These are phyloP conservation scores for Magnolia changhungtana DNA, from an alignment of 164 flowering plant genomes.

Conservation along the genomic window DNA sequence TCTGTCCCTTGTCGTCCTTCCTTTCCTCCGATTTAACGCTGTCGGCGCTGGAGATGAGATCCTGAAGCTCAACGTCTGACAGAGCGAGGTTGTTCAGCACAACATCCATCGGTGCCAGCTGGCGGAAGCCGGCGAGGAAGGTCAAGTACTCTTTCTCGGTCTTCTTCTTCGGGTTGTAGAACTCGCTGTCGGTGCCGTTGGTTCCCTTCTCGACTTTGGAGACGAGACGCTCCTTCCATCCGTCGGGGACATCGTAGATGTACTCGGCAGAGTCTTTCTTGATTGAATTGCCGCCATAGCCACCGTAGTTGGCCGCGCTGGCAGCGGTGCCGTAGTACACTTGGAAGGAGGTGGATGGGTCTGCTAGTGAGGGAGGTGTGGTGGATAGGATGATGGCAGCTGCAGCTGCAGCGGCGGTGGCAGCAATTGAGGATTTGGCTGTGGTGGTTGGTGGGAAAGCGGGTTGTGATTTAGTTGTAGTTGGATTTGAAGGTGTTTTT, in stretches of 20 bases:
- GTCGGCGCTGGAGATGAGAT: conserved; percentile 63
- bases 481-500: conserved; percentile 12
- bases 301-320: conserved; percentile 94
- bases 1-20: conserved; percentile 74
- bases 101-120: conserved; percentile 65
- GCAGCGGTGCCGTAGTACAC: conserved; percentile 93
- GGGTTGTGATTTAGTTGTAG: conserved; percentile 13
- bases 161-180: conserved; percentile 83
- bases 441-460: conserved; percentile 7
- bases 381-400: conserved; percentile 35
- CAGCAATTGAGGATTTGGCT: conserved; percentile 20
- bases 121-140: conserved; percentile 64
- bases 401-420: conserved; percentile 27
- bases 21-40: conserved; percentile 59
- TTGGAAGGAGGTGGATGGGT: conserved; percentile 31
- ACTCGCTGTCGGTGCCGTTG: conserved; percentile 94
- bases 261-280: conserved; percentile 86
- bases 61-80: conserved; percentile 82
- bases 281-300: conserved; percentile 85
- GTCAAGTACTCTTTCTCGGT: conserved; percentile 86
- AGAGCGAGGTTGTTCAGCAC: conserved; percentile 76
- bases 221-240: conserved; percentile 83
- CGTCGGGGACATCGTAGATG: conserved; percentile 80
- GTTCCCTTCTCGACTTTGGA: conserved; percentile 95
- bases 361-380: conserved; percentile 44